phyloP scores from a whole-genome alignment of 2,329 filamentous ascomycete species.

The Anisogramma anomala region DNA sequence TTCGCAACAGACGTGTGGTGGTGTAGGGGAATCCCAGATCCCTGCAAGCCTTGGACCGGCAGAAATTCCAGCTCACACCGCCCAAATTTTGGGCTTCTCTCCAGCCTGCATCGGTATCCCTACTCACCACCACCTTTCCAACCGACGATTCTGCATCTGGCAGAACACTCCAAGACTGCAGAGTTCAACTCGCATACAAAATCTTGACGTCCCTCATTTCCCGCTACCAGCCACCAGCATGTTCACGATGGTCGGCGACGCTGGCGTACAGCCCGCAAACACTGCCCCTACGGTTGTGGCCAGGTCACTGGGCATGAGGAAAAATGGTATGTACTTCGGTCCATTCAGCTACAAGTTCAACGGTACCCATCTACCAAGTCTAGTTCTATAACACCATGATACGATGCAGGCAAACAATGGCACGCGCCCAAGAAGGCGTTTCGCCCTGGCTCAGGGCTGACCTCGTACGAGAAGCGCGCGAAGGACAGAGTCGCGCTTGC shows the following conservation, averaged over 20 bases:
- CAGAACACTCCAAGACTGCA: background rate
- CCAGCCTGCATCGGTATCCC: constrained; percentile 4
- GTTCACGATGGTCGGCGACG: constrained; percentile 27
- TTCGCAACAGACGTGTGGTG: no score
- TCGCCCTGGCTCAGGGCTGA: constrained; percentile 66
- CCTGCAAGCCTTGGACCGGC: no score
- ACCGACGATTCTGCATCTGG: constrained; percentile 1
- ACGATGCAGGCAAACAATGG: constrained; percentile 78
- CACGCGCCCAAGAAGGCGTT: constrained; percentile 74
- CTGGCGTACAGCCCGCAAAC: constrained; percentile 23
- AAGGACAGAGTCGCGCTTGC: constrained; percentile 57
- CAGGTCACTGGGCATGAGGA: constrained; percentile 56
- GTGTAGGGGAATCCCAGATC: no score
- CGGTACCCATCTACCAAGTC: no score
- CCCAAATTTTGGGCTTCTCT: no score
- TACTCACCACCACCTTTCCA: constrained; percentile 2
- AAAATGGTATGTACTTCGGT: constrained; percentile 55
- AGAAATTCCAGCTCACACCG: no score
- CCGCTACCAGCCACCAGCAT: constrained; percentile 25
- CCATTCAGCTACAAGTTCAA: background rate
- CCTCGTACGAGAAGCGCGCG: constrained; percentile 65
- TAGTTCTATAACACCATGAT: constrained; percentile 3
- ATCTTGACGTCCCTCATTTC: constrained; percentile 5
- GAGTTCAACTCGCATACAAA: background rate
- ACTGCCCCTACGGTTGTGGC: constrained; percentile 15